Conservation (phyloP, 768 basidiomycete species). For the Mrakia frigida region DNA sequence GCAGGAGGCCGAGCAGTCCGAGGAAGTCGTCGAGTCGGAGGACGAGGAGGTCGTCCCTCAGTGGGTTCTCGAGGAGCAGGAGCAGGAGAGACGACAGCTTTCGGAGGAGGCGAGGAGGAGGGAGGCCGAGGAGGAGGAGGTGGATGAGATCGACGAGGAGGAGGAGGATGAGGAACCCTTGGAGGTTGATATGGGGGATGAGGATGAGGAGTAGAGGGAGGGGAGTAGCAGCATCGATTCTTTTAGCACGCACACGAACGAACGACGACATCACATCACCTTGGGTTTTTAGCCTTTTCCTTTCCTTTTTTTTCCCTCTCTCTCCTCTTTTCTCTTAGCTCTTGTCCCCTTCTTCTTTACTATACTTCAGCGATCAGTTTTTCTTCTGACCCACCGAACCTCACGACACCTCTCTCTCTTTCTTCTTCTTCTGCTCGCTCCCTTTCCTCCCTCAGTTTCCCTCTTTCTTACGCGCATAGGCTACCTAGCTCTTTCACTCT, state of each 20-base stretch:
- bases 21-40: conserved; percentile 23
- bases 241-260: not conserved
- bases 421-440: not conserved
- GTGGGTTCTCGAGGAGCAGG: conserved; percentile 26
- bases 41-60: not conserved
- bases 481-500: not conserved
- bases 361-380: not conserved
- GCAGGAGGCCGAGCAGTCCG: conserved; percentile 26
- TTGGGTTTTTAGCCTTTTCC: not conserved
- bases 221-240: not conserved
- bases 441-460: not conserved
- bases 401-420: not conserved
- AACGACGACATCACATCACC: conserved; percentile 7
- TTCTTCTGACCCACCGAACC: not conserved
- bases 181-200: conserved; percentile 43
- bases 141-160: conserved; percentile 41
- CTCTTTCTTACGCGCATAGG: not conserved
- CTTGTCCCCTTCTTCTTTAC: not conserved
- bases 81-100: conserved; percentile 4
- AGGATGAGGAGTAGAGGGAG: not conserved
- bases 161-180: conserved; percentile 49
- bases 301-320: not conserved
- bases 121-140: conserved; percentile 43
- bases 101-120: conserved; percentile 31
- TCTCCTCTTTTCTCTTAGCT: not conserved